phyloP scores from a whole-genome alignment of 23 red algal genomes.

The Gracilaria gracilis region DNA sequence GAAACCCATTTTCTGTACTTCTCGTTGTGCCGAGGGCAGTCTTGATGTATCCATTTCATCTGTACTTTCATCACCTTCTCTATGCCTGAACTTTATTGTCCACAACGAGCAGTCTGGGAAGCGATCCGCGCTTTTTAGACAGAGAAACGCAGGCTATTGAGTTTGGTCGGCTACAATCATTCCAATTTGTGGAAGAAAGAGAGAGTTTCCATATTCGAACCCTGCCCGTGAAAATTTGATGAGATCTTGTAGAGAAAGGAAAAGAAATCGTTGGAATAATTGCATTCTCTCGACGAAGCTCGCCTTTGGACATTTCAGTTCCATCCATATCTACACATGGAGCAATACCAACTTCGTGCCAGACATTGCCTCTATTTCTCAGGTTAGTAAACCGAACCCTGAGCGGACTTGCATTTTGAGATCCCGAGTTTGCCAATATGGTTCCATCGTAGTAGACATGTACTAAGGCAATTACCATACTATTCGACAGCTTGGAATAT shows the following conservation, averaged over 20 bases:
- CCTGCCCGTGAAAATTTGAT: not conserved
- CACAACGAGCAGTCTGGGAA: not conserved
- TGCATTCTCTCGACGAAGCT: not conserved
- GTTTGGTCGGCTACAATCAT: slow-evolving; percentile 20
- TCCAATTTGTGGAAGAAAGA: not conserved
- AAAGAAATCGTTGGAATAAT: not conserved
- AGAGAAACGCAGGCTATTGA: not conserved
- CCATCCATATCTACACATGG: not conserved
- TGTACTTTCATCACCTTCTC: too few species aligned
- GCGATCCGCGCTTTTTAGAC: not conserved
- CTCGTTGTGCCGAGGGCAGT: too few species aligned
- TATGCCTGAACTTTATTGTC: not conserved
- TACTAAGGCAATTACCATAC: not conserved
- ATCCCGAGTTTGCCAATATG: not conserved
- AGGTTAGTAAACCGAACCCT: not conserved
- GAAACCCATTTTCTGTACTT: too few species aligned
- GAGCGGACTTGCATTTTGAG: not conserved
- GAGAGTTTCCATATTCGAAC: not conserved
- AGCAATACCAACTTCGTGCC: not conserved
- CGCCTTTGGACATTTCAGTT: not conserved
- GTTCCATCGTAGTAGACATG: not conserved
- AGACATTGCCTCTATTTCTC: not conserved
- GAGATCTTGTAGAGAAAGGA: not conserved
- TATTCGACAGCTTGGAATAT: too few species aligned
- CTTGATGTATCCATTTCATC: too few species aligned